phyloP scores from a whole-genome alignment of 768 basidiomycete genomes.

The Boletus bicolor region DNA sequence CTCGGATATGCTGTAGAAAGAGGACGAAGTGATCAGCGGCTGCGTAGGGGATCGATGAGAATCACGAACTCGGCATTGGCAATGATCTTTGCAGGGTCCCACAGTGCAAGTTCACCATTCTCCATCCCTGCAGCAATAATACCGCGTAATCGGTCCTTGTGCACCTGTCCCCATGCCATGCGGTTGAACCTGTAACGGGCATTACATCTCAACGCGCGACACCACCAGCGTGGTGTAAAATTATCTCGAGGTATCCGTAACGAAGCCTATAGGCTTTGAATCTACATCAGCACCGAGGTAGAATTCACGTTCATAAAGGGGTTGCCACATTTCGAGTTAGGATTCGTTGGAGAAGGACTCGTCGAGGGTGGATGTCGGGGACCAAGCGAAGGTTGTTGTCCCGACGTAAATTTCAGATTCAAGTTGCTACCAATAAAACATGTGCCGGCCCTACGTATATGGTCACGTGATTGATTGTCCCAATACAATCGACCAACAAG shows the following conservation, averaged over 20 bases:
- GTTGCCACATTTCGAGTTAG: slow-evolving; percentile 93
- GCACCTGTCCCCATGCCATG: slow-evolving; percentile 82
- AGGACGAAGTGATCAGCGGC: slow-evolving; percentile 9
- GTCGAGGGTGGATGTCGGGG: slow-evolving; percentile 73
- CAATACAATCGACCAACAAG: too few relatives aligned
- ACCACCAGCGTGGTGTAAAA: slow-evolving; percentile 21
- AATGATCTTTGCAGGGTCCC: slow-evolving; percentile 93
- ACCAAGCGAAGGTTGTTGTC: slow-evolving; percentile 91
- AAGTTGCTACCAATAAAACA: slow-evolving; percentile 7
- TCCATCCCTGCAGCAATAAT: slow-evolving; percentile 95
- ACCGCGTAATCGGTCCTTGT: slow-evolving; percentile 62
- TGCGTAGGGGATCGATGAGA: slow-evolving; percentile 1
- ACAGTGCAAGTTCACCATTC: slow-evolving; percentile 88
- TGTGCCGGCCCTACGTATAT: slow-evolving; percentile 15
- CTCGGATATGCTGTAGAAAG: slow-evolving; percentile 45
- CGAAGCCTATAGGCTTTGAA: slow-evolving; percentile 58
- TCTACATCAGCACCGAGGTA: slow-evolving; percentile 64
- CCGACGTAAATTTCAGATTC: slow-evolving; percentile 34
- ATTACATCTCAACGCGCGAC: slow-evolving; percentile 7
- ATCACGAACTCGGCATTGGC: slow-evolving; percentile 62
- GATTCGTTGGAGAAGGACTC: slow-evolving; percentile 94
- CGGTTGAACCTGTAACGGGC: slow-evolving; percentile 77
- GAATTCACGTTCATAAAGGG: slow-evolving; percentile 71
- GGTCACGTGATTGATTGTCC: slow-evolving; percentile 9
- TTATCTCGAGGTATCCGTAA: slow-evolving; percentile 69